Conservation (phyloP, 1,139 yeast species). For the Sugiyamaella novakii region DNA sequence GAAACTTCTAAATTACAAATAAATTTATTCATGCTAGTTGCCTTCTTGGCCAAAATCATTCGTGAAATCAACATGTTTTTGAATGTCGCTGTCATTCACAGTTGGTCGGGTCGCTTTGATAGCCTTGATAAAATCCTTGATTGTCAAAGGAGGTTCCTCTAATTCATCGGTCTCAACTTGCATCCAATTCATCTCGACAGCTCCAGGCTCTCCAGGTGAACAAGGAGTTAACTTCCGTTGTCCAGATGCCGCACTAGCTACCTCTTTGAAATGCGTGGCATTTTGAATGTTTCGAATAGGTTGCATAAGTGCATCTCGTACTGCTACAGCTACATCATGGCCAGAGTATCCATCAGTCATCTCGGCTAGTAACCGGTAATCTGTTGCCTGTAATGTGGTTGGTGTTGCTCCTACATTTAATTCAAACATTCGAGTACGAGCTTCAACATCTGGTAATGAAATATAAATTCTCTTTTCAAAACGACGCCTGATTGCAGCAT, state of each 20-base stretch:
- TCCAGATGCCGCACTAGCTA: constrained; percentile 42
- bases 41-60: constrained; percentile 98
- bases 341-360: constrained; percentile 99
- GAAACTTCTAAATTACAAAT: too few species aligned
- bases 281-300: constrained; percentile 94
- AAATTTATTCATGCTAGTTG: constrained; percentile 57
- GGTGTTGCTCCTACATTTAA: constrained; percentile 90
- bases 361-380: constrained; percentile 76
- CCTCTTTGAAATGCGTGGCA: constrained; percentile 87
- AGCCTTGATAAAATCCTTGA: constrained; percentile 92
- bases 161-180: constrained; percentile 87
- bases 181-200: constrained; percentile 91
- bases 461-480: constrained; percentile 95
- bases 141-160: constrained; percentile 83
- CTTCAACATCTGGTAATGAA: constrained; percentile 89
- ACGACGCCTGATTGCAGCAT: constrained; percentile 95
- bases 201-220: constrained; percentile 91
- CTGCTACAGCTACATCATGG: constrained; percentile 95
- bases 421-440: constrained; percentile 91
- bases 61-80: constrained; percentile 84
- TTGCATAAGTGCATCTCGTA: constrained; percentile 96
- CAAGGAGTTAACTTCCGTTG: constrained; percentile 75
- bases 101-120: constrained; percentile 92
- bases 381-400: constrained; percentile 71
- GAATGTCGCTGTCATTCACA: constrained; percentile 80